Conservation (phyloP, 495 filamentous ascomycete genomes). For the Trichodelitschia bisporula region DNA sequence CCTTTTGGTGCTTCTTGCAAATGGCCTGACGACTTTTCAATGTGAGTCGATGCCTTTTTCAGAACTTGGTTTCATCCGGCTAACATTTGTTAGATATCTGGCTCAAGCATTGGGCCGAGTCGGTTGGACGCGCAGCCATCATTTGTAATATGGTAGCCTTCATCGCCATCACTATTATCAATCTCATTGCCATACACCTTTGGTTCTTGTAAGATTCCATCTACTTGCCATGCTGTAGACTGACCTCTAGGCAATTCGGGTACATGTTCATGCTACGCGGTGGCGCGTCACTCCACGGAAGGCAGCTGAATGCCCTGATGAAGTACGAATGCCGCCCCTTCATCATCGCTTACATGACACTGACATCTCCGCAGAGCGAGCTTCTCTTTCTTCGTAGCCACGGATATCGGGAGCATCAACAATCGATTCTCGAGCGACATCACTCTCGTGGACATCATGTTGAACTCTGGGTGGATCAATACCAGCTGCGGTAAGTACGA, state of each 20-base stretch:
- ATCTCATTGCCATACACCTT: slow-evolving; percentile 1
- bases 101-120: slow-evolving; percentile 7
- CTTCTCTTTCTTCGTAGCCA: slow-evolving; percentile 2
- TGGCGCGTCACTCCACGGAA: slow-evolving; percentile 5
- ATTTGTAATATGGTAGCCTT: slow-evolving; percentile 3
- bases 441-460: slow-evolving; percentile 31
- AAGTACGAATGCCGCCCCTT: slow-evolving; percentile 3
- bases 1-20: not conserved
- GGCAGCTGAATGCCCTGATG: slow-evolving; percentile 6
- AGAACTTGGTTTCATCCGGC: not conserved
- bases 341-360: too few species aligned
- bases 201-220: too few species aligned
- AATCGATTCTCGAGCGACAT: slow-evolving; percentile 35
- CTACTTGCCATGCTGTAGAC: too few species aligned
- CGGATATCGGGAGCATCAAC: slow-evolving; percentile 7
- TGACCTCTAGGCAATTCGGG: slow-evolving; percentile 4
- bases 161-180: slow-evolving; percentile 3
- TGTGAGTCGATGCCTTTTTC: slow-evolving; percentile 2
- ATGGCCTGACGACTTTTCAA: slow-evolving; percentile 3
- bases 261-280: slow-evolving; percentile 3
- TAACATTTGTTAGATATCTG: slow-evolving; percentile 3
- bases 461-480: slow-evolving; percentile 10
- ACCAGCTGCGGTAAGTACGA: slow-evolving; percentile 1
- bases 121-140: slow-evolving; percentile 1
- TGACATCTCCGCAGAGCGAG: slow-evolving; percentile 11